Evolutionary conservation across 2,329 filamentous ascomycete genomes (phyloP).

Genomic region (Myriosclerotinia scirpicola): DNA sequence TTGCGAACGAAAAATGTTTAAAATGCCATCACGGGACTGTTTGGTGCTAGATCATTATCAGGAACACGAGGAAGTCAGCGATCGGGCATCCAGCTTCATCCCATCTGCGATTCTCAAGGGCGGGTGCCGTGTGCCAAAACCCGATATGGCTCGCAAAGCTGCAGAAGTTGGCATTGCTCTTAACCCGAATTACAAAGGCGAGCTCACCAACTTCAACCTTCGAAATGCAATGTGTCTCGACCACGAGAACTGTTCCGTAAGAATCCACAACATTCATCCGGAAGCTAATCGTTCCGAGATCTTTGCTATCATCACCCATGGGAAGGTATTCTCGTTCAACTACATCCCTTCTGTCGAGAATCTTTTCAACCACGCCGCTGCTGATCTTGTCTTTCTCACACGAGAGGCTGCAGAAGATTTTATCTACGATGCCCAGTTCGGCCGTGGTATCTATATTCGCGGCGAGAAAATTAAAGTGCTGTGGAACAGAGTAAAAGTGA

Average conservation of each 20-base stretch:
- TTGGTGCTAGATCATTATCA: not conserved
- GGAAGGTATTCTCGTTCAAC: slow-evolving; percentile 26
- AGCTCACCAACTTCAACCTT: slow-evolving; percentile 17
- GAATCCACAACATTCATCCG: slow-evolving; percentile 16
- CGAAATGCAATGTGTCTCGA: slow-evolving; percentile 18
- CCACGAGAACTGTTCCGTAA: slow-evolving; percentile 23
- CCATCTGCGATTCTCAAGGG: slow-evolving; percentile 19
- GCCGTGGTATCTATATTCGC: slow-evolving; percentile 3
- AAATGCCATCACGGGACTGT: not conserved
- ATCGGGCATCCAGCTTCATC: not conserved
- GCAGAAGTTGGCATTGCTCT: not conserved
- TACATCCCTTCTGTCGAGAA: not conserved
- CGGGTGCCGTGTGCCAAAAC: not conserved
- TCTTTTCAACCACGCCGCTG: slow-evolving; percentile 12
- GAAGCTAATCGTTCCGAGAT: slow-evolving; percentile 23
- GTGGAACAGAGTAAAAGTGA: slow-evolving; percentile 19
- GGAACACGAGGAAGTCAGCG: not conserved
- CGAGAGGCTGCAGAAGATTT: slow-evolving; percentile 23
- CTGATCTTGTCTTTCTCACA: slow-evolving; percentile 25
- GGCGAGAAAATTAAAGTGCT: not conserved
- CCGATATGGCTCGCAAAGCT: slow-evolving; percentile 11
- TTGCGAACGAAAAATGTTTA: not conserved
- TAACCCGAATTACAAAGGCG: slow-evolving; percentile 25
- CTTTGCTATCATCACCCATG: slow-evolving; percentile 23
- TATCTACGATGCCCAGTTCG: not conserved